phyloP scores from a whole-genome alignment of 768 basidiomycete species.

The Suillus fuscotomentosus region DNA sequence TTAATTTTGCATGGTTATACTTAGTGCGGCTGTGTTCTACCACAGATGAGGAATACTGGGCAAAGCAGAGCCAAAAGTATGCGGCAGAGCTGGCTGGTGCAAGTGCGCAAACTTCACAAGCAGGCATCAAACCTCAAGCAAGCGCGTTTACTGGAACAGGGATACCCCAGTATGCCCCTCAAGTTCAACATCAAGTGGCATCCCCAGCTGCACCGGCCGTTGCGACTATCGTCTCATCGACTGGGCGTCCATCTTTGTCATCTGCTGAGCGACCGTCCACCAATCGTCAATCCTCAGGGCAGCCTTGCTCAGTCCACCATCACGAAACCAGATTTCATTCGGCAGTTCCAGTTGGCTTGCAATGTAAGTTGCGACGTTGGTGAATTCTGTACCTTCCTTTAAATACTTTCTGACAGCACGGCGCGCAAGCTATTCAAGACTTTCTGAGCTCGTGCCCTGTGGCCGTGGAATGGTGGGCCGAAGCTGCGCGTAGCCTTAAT shows the following conservation, averaged over 20 bases:
- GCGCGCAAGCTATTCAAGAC: not conserved
- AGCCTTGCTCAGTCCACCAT: not conserved
- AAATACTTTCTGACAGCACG: not conserved
- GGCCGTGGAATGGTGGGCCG: not conserved
- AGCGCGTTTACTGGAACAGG: not conserved
- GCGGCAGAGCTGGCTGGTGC: not conserved
- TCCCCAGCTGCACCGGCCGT: not conserved
- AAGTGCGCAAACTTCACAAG: not conserved
- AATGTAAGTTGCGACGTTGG: constrained; percentile 15
- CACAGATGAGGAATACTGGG: not conserved
- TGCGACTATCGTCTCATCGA: not conserved
- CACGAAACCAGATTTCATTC: constrained; percentile 19
- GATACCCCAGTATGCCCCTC: not conserved
- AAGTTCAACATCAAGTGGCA: not conserved
- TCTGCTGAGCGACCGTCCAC: not conserved
- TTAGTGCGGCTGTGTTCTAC: not conserved
- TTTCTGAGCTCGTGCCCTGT: not conserved
- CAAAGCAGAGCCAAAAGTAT: not conserved
- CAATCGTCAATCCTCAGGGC: not conserved
- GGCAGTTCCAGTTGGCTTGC: constrained; percentile 19
- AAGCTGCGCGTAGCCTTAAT: not conserved
- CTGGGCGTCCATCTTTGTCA: not conserved
- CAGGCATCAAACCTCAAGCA: not conserved
- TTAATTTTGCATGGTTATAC: not conserved
- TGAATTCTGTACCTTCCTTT: not conserved